phyloP scores from a whole-genome alignment of 306 rosid genomes.

The Malus fusca region DNA sequence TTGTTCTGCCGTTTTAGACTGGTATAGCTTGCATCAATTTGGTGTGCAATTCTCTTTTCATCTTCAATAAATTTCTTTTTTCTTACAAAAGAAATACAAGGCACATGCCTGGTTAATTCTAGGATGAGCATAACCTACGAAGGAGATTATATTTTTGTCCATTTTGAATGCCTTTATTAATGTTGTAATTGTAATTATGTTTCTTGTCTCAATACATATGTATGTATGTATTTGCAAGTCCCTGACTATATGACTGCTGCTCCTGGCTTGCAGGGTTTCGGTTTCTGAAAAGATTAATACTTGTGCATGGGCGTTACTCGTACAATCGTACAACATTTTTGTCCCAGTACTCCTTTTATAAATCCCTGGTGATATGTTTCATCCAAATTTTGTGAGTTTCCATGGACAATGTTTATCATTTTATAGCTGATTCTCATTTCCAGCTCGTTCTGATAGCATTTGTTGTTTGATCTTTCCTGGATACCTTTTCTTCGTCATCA shows the following conservation, averaged over 20 bases:
- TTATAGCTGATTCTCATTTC: constrained; percentile 1
- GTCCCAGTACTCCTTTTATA: constrained; percentile 94
- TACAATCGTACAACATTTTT: constrained; percentile 97
- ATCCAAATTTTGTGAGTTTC: constrained; percentile 93
- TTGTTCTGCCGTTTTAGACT: not conserved
- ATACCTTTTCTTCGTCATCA: not conserved
- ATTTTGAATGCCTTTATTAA: not conserved
- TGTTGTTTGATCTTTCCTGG: not conserved
- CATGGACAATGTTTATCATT: not conserved
- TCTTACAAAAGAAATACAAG: not conserved
- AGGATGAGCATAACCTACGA: not conserved
- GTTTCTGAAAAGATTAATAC: constrained; percentile 81
- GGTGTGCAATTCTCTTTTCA: not conserved
- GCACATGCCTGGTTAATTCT: not conserved
- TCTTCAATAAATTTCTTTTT: not conserved
- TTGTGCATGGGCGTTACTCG: constrained; percentile 97
- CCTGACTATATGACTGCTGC: constrained; percentile 4
- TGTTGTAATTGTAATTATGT: not conserved
- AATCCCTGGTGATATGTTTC: constrained; percentile 87
- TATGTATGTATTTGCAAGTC: not conserved
- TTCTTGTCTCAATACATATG: not conserved
- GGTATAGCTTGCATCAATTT: not conserved
- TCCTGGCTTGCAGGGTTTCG: constrained; percentile 77
- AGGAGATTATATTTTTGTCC: not conserved
- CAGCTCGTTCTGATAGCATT: constrained; percentile 5